Evolutionary conservation across 2,329 filamentous ascomycete species (phyloP).

Genomic region (Colletotrichum camelliae): DNA sequence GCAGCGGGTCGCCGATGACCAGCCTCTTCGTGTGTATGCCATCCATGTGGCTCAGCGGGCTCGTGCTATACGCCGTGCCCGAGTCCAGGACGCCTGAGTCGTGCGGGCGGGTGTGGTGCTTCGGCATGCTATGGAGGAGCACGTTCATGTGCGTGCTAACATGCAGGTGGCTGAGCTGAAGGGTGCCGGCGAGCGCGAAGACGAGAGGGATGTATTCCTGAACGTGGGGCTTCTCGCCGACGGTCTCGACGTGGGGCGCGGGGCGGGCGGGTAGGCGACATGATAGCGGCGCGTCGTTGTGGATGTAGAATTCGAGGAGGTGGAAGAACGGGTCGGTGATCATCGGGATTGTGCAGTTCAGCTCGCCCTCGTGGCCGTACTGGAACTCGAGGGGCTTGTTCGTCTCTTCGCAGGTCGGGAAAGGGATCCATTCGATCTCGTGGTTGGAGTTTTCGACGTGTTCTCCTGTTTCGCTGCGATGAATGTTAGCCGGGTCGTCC

Average conservation of each 20-base stretch:
- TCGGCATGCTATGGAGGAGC: slow-evolving; percentile 74
- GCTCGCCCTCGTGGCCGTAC: slow-evolving; percentile 82
- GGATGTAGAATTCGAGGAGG: slow-evolving; percentile 95
- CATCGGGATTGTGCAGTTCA: slow-evolving; percentile 83
- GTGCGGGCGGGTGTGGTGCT: slow-evolving; percentile 66
- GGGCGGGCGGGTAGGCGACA: slow-evolving; percentile 89
- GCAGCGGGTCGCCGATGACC: slow-evolving; percentile 85
- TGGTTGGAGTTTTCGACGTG: slow-evolving; percentile 83
- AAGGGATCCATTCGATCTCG: slow-evolving; percentile 90
- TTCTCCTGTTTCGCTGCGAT: slow-evolving; percentile 79
- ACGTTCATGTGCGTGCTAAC: slow-evolving; percentile 90
- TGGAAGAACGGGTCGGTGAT: slow-evolving; percentile 84
- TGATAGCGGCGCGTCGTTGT: slow-evolving; percentile 90
- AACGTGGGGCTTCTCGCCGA: slow-evolving; percentile 54
- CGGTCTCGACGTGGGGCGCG: slow-evolving; percentile 55
- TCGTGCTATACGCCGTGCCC: slow-evolving; percentile 85
- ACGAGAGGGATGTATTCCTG: slow-evolving; percentile 81
- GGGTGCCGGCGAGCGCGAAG: slow-evolving; percentile 85
- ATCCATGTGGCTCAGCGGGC: slow-evolving; percentile 67
- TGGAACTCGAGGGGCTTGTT: slow-evolving; percentile 79
- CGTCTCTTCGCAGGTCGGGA: slow-evolving; percentile 90
- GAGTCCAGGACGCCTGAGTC: slow-evolving; percentile 84
- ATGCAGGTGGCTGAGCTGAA: slow-evolving; percentile 90
- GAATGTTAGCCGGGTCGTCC: not conserved
- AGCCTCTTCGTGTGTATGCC: slow-evolving; percentile 66